phyloP scores from a whole-genome alignment of 768 basidiomycete genomes.

The Lactarius quietus region DNA sequence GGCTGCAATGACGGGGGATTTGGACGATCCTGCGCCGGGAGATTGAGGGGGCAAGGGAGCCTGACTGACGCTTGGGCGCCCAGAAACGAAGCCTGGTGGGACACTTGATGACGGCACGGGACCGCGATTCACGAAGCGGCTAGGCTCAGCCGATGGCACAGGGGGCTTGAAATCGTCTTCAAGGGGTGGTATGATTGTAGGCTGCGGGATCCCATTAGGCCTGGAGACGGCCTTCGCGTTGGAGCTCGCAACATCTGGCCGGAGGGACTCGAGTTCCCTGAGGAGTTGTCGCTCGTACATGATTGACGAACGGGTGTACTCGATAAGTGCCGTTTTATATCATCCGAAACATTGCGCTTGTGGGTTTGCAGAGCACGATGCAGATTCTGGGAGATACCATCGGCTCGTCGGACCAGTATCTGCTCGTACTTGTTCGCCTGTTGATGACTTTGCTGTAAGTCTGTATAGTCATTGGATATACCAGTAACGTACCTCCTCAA shows the following conservation, averaged over 20 bases:
- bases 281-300: conserved; percentile 89
- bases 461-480: conserved; percentile 10
- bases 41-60: conserved; percentile 42
- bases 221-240: conserved; percentile 53
- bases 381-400: conserved; percentile 91
- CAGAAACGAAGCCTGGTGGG: conserved; percentile 8
- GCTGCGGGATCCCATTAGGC: conserved; percentile 54
- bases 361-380: conserved; percentile 84
- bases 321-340: conserved; percentile 87
- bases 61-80: conserved; percentile 31
- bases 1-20: background rate
- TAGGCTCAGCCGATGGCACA: conserved; percentile 29
- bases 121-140: conserved; percentile 25
- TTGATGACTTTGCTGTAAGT: conserved; percentile 15
- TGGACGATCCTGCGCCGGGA: conserved; percentile 55
- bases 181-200: conserved; percentile 55
- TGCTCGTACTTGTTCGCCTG: conserved; percentile 92
- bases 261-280: conserved; percentile 82
- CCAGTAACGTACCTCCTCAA: conserved; percentile 69
- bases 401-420: conserved; percentile 75
- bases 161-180: conserved; percentile 52
- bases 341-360: conserved; percentile 83
- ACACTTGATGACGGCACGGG: conserved; percentile 26
- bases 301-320: conserved; percentile 88
- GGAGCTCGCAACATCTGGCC: conserved; percentile 68